phyloP scores from a whole-genome alignment of 768 basidiomycete species.

The Lactarius akahatsu region DNA sequence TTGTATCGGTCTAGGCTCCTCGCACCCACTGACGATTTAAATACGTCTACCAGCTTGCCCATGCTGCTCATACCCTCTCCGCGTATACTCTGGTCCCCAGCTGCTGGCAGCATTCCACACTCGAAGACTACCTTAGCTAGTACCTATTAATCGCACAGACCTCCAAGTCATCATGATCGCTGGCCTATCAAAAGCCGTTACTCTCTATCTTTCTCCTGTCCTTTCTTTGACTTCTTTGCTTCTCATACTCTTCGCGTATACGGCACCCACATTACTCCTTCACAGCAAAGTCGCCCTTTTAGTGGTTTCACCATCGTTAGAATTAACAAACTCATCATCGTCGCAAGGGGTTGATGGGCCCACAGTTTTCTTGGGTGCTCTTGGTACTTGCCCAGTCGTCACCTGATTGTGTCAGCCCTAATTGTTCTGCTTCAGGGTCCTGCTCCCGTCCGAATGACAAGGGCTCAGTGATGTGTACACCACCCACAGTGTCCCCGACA shows the following conservation, averaged over 20 bases:
- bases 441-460: slow-evolving; percentile 55
- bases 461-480: slow-evolving; percentile 55
- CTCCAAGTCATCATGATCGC: slow-evolving; percentile 56
- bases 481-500: slow-evolving; percentile 51
- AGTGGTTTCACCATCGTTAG: slow-evolving; percentile 57
- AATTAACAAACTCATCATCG: slow-evolving; percentile 38
- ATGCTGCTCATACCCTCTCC: neutral
- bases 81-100: neutral
- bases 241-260: slow-evolving; percentile 55
- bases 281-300: slow-evolving; percentile 63
- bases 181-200: slow-evolving; percentile 64
- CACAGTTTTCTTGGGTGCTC: slow-evolving; percentile 59
- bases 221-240: slow-evolving; percentile 64
- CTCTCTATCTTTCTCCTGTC: slow-evolving; percentile 60
- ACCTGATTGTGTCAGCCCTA: slow-evolving; percentile 7
- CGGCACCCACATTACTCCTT: slow-evolving; percentile 64
- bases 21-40: slow-evolving; percentile 8
- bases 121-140: slow-evolving; percentile 26
- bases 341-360: slow-evolving; percentile 57
- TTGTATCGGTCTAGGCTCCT: slow-evolving; percentile 5
- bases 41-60: neutral
- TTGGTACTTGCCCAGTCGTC: slow-evolving; percentile 44
- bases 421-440: slow-evolving; percentile 50
- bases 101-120: slow-evolving; percentile 28
- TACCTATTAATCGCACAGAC: slow-evolving; percentile 24